Evolutionary conservation across 1,284 basidiomycete genomes (phyloP).

Genomic region (Bondarzewia mesenterica): DNA sequence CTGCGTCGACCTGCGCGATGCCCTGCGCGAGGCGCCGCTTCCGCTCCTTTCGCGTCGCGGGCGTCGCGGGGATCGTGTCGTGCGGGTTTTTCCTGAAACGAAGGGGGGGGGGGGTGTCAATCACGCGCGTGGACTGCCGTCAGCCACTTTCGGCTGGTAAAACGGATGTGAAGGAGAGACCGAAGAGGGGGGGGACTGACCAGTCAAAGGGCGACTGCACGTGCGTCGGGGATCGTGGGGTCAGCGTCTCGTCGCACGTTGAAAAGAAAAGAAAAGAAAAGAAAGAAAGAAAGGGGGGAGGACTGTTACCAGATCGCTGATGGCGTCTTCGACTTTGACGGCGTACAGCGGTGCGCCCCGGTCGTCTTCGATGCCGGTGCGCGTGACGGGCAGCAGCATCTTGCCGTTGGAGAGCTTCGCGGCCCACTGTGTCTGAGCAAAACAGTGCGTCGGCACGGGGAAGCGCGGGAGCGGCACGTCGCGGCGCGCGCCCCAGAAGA

Average conservation of each 20-base stretch:
- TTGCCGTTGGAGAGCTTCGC: constrained; percentile 28
- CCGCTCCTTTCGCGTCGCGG: not conserved
- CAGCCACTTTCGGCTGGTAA: too few relatives aligned
- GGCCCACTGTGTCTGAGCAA: constrained; percentile 10
- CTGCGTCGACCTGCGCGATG: constrained; percentile 26
- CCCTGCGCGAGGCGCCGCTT: too few relatives aligned
- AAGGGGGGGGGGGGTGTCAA: too few relatives aligned
- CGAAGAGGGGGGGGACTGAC: not conserved
- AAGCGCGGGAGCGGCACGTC: constrained; percentile 50
- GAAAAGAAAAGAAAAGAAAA: constrained; percentile 3
- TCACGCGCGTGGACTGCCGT: too few relatives aligned
- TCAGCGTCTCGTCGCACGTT: not conserved
- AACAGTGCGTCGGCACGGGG: constrained; percentile 55
- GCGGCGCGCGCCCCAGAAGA: constrained; percentile 55
- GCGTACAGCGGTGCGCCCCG: constrained; percentile 45
- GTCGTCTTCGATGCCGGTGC: constrained; percentile 26
- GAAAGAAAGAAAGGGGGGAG: not conserved
- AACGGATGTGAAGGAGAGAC: not conserved
- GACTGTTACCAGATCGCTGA: constrained; percentile 51
- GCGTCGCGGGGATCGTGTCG: not conserved
- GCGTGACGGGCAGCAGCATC: constrained; percentile 28
- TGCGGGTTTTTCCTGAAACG: constrained; percentile 1
- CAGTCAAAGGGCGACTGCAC: constrained; percentile 13
- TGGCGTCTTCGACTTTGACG: constrained; percentile 55
- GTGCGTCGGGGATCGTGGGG: not conserved